Evolutionary conservation across 164 flowering plant genomes (phyloP), one percentile per base, ranked within the genome.

Genomic region (Sextonia rubra): DNA sequence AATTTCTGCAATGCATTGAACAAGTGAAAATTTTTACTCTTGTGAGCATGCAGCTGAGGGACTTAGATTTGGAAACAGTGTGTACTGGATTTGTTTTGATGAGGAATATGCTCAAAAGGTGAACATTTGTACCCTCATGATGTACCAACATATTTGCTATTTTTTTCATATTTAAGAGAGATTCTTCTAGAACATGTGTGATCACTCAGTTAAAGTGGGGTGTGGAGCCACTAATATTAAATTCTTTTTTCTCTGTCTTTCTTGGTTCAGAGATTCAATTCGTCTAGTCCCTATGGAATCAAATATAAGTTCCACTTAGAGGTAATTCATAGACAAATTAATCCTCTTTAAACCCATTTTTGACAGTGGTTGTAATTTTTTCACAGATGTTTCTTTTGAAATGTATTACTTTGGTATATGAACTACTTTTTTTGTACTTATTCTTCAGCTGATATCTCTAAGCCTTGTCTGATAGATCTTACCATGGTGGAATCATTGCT

Each of bases 271-370:
- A 95, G 85, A 84, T 96, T 93, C 70, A 88, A 79, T 55, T 79
- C 90, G n/a, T 89, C 97, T 44, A 82, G 79, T 74, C 97, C 98
- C 60, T 93, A 88, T 72, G 99, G 99, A 27, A 90, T 93, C 85
- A 80, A 90, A 84, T 96, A 96, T 85, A 82, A 84, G 76, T 96
- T 93, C 80, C 99, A 96, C 71, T 85, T 93, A 18, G 98, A 93
- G 98, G 99, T 95, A 89, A 18, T 30, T 27, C 26, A 64, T 24
- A 3, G 15, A 30, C 24, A 61, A 55, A 20, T 70, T 4, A 14
- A 25, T 32, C 25, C 29, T 61, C 60, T 25, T 26, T 68, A 67
- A 67, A n/a, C 37, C 47, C 24, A 15, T 67, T 67, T 14, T 17
- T 12, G 14, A 17, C 61, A 58, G 23, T 17, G 61, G 61, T 58